Base-by-base conservation (phyloP, 345 rosid genomes). In the Gossypium mustelinum region DNA sequence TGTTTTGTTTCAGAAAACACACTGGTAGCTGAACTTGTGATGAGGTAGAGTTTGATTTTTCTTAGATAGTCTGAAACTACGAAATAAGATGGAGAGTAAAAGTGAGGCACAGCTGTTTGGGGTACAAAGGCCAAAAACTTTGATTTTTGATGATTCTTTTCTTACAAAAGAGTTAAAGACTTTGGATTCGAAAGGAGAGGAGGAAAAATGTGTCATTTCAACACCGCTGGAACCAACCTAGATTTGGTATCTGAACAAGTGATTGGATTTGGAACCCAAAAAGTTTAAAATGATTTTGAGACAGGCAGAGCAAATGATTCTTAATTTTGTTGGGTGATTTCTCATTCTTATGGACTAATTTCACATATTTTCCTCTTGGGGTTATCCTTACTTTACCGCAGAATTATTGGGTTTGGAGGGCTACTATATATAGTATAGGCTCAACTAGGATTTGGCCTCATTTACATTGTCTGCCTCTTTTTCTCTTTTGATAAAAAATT, bases 171-270 rank as follows among this genome's bases (percentile, higher is more conserved):
- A 34, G 41, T 34, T 5, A 34, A 22, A 48, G 44, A 25, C 55
- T 69, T 51, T 17, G 47, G 43, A 27, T 24, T 24, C n/a, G 4
- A 17, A 68, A 47, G 39, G 39, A 13, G 20, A 24, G 24, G 59
- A 27, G 29, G 16, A 69, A 69, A 69, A 51, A 50, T 50, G 11
- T 50, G 73, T 69, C 47, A 27, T 52, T 69, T 69, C 73, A 51
- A 52, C 27, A 69, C 60, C 16, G 60, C 60, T 52, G 73, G 73
- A 50, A 68, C 58, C 73, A 16, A 66, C 70, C 52, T 34, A 39
- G 7, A 17, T 27, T 29, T 29, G 45, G 45, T 34, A 62, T 9
- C 47, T 34, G 41, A 34, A 34, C 41, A 34, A 34, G 41, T 1
- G 7, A 34, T 34, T 34, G 41, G 41, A 34, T 12, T 55, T n/a